Base-by-base conservation (phyloP, 768 basidiomycete species). In the Sarcodon aspratus region DNA sequence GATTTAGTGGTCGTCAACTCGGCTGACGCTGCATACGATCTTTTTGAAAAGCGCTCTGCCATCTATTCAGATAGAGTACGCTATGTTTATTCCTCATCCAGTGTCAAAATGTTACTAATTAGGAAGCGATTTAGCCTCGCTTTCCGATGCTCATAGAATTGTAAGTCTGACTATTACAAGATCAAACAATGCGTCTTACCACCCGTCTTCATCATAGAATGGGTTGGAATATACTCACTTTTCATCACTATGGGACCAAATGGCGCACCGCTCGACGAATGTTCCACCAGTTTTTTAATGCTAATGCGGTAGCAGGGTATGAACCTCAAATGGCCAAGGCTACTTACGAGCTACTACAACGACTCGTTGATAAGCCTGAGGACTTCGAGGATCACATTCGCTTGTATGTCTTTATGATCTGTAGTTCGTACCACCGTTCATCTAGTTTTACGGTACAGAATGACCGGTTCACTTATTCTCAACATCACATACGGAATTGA, bases 241-340 rank as follows among this genome's bases (percentile, higher is more conserved):
- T 55, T 66, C 36, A 65, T 72, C 64, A 60, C 2, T 74, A 74
- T 40, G 68, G 68, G 17, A 58, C 63, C 35, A 35, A 33, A 8
- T 74, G 74, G 74, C 67, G 61, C 44, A 61, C 62, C 9, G 66
- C 66, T 21, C 65, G 75, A 9, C 62, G 66, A 12, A 45, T 66
- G 9, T 72, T 75, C 53, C 63, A 66, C 34, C 57, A 68, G 44
- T 65, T 73, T 48, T 69, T 74, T 50, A 65, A 69, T 46, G 54
- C 59, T 1, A 55, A 59, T 21, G 66, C 67, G 1, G 55, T 61
- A 0, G 47, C 48, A 13, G 50, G 59, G 9, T 69, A 68, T 49
- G 60, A 63, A 36, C 57, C 64, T 31, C 55, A 53, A 13, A 60
- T 66, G 50, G 37, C 59, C 27, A 59, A 61, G 47, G 63, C 59